phyloP scores from a whole-genome alignment of 257 asterid genomes.

The Penstemon newberryi region DNA sequence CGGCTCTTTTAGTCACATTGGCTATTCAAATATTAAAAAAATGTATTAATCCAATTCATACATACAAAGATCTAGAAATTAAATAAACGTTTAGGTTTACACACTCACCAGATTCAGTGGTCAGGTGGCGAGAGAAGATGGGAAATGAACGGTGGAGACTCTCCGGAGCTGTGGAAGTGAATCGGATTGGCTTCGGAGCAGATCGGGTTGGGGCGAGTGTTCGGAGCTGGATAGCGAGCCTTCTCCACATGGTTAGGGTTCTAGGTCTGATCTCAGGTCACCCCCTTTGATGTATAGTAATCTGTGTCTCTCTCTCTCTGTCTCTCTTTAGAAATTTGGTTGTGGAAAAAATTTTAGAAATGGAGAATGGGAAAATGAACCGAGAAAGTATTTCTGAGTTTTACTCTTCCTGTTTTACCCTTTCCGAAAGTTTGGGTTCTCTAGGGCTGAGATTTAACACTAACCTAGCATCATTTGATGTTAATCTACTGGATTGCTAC shows the following conservation, averaged over 20 bases:
- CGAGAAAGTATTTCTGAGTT: no score
- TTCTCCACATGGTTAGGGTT: conserved; percentile 48
- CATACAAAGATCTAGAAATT: not conserved
- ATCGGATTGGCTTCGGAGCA: conserved; percentile 26
- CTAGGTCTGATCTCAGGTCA: conserved; percentile 24
- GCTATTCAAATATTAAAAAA: conserved; percentile 15
- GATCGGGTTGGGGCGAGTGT: conserved; percentile 34
- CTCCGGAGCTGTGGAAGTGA: conserved; percentile 27
- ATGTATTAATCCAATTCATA: not conserved
- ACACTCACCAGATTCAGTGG: conserved; percentile 39
- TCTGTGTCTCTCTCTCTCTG: conserved; percentile 5
- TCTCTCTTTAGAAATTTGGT: conserved; percentile 2
- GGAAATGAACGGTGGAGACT: conserved; percentile 27
- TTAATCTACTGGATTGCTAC: no score
- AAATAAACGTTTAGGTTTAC: conserved; percentile 20
- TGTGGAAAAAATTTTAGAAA: not conserved
- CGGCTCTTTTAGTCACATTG: conserved; percentile 43
- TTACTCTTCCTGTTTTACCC: no score
- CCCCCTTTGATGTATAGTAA: conserved; percentile 16
- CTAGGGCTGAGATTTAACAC: no score
- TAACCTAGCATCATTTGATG: no score
- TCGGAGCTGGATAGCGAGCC: conserved; percentile 36
- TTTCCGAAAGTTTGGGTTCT: no score
- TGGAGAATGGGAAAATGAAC: not conserved
- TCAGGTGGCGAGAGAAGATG: conserved; percentile 34